A percentile compares a stretch with the other conserved stretches of the same genome.
Conservation (phyloP, 2,329 filamentous ascomycete species). For the Botryosphaeria dothidea region DNA sequence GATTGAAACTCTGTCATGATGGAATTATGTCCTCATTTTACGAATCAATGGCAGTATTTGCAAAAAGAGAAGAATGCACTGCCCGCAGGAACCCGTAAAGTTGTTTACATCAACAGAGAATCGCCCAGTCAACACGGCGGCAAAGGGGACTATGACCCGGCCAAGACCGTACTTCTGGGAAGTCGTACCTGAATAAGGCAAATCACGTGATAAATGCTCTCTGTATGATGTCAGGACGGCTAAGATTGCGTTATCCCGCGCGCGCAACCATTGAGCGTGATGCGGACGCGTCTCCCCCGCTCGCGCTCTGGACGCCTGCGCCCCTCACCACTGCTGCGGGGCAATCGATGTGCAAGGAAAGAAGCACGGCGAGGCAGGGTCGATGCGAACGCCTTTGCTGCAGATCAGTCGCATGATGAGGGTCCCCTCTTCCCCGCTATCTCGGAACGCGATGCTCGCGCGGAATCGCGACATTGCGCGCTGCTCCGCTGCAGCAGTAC, state of each 20-base stretch:
- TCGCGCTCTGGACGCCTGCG: background rate
- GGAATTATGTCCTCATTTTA: background rate
- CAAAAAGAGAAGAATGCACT: background rate
- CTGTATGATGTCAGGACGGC: constrained; percentile 9
- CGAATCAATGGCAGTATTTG: background rate
- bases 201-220: background rate
- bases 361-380: background rate
- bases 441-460: constrained; percentile 2
- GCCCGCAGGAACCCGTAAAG: background rate
- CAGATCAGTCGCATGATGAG: background rate
- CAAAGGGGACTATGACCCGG: background rate
- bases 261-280: background rate
- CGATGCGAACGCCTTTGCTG: background rate
- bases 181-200: background rate
- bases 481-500: background rate
- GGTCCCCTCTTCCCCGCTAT: background rate
- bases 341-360: background rate
- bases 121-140: background rate
- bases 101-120: background rate
- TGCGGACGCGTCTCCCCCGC: constrained; percentile 5
- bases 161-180: background rate
- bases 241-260: constrained; percentile 9
- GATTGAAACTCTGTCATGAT: background rate
- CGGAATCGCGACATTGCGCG: constrained; percentile 7
- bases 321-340: background rate